Base-by-base conservation (phyloP, 2,329 filamentous ascomycete species). In the Stylonectria norvegica region DNA sequence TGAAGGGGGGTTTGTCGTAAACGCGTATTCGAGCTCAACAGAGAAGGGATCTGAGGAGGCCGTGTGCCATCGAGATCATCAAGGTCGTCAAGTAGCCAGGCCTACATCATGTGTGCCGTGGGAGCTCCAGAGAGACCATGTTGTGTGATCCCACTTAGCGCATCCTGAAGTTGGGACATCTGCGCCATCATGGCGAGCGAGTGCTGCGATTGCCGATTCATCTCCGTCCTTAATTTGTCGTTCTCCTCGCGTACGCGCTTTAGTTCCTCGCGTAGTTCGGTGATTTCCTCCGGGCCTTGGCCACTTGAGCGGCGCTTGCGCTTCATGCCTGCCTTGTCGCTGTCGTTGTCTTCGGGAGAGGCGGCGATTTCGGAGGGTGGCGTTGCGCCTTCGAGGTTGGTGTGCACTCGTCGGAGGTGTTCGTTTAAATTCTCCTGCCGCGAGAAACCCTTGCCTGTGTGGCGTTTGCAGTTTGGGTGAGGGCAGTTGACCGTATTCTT, bases 361-460 rank as follows among this genome's bases (percentile, higher is more conserved):
- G 60, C 61, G 14, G 56, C 62, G 16, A 53, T 52, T 20, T 66
- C 61, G 34, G 59, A 56, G 4, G 53, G 61, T 44, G 46, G 66
- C 5, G 67, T 59, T 4, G 54, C 52, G 19, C 60, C 66, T 28
- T 70, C 68, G 18, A 57, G 50, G 34, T 74, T 72, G 29, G 77
- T 84, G 61, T 97, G 91, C n/a, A 94, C 87, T 18, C 91, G 83
- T 15, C 91, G 85, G 14, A 96, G 71, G 65, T 97, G 91, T 66
- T 97, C 91, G 60, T 91, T 89, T 4, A 96, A 73, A 56, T 97
- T 97, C 67, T 97, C 91, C 58, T 90, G 86, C 35, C 91, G 81
- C 7, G 90, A 94, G 63, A 97, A 97, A 16, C 89, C 89, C 57
- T 89, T 87, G 47, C 89, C 90, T 0, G 80, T 83, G 58, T 89